Conservation (phyloP, 2,329 filamentous ascomycete genomes). For the Penicillium sp. region DNA sequence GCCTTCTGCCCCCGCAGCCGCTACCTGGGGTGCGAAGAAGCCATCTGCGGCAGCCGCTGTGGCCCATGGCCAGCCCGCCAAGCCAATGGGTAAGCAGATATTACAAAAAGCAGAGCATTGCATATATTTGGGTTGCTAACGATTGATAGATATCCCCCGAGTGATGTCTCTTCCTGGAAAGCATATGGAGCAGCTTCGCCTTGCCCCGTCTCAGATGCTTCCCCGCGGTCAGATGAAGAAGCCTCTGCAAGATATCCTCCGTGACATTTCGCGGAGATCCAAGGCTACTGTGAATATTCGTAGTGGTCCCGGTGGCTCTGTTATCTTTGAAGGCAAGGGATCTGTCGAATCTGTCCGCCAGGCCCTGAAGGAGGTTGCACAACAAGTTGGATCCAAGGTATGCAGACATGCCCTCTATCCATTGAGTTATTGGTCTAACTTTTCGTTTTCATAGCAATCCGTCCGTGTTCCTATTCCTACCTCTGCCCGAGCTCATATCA, state of each 20-base stretch:
- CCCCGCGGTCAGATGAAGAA: constrained; percentile 78
- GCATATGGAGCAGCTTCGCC: constrained; percentile 72
- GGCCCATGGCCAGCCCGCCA: constrained; percentile 48
- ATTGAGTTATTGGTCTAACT: not conserved
- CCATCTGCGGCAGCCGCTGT: constrained; percentile 39
- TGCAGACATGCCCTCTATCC: constrained; percentile 18
- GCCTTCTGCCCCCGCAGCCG: constrained; percentile 61
- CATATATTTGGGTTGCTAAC: constrained; percentile 11
- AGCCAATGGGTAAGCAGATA: constrained; percentile 61
- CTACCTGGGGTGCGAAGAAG: constrained; percentile 74
- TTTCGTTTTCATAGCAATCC: constrained; percentile 53
- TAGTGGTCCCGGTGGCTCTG: constrained; percentile 67
- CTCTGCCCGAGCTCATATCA: constrained; percentile 83
- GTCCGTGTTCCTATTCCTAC: constrained; percentile 78
- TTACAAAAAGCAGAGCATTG: constrained; percentile 22
- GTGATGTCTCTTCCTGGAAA: constrained; percentile 78
- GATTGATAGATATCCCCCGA: constrained; percentile 44
- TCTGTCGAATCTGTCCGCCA: constrained; percentile 81
- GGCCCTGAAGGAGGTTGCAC: constrained; percentile 84
- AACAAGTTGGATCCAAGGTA: constrained; percentile 84
- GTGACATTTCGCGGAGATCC: constrained; percentile 89
- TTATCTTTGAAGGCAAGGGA: constrained; percentile 83
- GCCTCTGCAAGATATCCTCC: constrained; percentile 79
- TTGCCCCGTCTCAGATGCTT: constrained; percentile 74
- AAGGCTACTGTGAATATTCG: constrained; percentile 82